phyloP scores from a whole-genome alignment of 805 yeast species.

The Candida sakaeoensis region DNA sequence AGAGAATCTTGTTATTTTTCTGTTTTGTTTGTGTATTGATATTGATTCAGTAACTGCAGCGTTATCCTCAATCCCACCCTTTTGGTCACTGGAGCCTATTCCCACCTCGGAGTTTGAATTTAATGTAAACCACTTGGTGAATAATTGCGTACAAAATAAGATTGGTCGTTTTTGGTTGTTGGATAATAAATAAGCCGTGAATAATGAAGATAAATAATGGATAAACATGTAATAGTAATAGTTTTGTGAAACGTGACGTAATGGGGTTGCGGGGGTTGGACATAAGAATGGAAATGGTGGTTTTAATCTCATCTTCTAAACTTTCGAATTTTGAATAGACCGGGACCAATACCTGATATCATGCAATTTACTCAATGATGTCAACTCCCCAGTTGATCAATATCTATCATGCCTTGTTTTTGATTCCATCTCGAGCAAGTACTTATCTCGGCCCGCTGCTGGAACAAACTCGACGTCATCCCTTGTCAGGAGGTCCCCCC shows the following conservation, averaged over 20 bases:
- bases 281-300: neutral
- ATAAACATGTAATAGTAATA: neutral
- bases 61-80: constrained; percentile 1
- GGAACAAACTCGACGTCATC: constrained; percentile 1
- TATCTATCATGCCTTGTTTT: neutral
- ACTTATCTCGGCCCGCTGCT: neutral
- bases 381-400: constrained; percentile 2
- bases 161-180: too few relatives aligned
- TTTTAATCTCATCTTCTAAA: too few relatives aligned
- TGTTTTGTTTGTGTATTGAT: too few relatives aligned
- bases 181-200: neutral
- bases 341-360: neutral
- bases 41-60: neutral
- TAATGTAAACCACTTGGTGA: too few relatives aligned
- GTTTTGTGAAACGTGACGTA: too few relatives aligned
- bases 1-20: neutral
- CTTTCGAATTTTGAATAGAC: neutral
- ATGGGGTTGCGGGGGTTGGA: too few relatives aligned
- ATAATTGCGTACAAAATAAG: too few relatives aligned
- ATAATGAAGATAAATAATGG: neutral
- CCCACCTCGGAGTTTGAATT: too few relatives aligned
- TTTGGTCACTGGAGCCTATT: too few relatives aligned
- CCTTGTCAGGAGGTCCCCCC: too few relatives aligned
- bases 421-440: neutral
- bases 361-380: neutral